A percentile compares a stretch with the other conserved stretches of the same genome.
These are phyloP conservation scores for Claviceps sp. DNA, from an alignment of 2,329 filamentous ascomycete genomes.

Conservation along the genomic window DNA sequence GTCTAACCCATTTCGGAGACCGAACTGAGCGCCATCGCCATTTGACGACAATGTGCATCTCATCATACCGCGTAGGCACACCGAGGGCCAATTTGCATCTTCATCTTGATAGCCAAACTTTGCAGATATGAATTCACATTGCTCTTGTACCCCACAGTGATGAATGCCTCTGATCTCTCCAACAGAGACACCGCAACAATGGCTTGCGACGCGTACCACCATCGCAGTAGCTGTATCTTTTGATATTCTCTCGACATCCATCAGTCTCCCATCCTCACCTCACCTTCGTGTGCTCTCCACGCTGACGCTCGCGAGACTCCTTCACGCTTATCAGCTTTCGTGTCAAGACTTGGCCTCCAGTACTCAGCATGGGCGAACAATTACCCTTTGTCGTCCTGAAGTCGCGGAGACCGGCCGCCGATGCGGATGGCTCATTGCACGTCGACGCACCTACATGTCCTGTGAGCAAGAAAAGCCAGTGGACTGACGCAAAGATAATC, in stretches of 20 bases:
- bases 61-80: too few relatives aligned
- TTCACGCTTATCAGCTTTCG: not conserved
- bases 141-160: too few relatives aligned
- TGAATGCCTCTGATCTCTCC: too few relatives aligned
- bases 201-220: not conserved
- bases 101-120: too few relatives aligned
- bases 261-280: not conserved
- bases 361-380: constrained; percentile 25
- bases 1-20: not conserved
- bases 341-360: not conserved
- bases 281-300: not conserved
- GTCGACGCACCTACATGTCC: constrained; percentile 35
- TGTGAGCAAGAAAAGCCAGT: not conserved
- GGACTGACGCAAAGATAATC: not conserved
- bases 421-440: constrained; percentile 32
- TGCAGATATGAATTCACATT: too few relatives aligned
- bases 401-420: constrained; percentile 31
- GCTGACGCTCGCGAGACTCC: not conserved
- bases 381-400: constrained; percentile 40
- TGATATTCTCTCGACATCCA: not conserved
- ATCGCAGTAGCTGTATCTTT: not conserved
- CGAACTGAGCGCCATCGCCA: not conserved
- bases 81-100: too few relatives aligned
- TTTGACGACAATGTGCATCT: too few relatives aligned
- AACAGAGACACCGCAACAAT: not conserved